Evolutionary conservation across 139 green algal species (phyloP), one percentile per base, ranked within the genome.

Genomic region (Ettlia oleoabundans): DNA sequence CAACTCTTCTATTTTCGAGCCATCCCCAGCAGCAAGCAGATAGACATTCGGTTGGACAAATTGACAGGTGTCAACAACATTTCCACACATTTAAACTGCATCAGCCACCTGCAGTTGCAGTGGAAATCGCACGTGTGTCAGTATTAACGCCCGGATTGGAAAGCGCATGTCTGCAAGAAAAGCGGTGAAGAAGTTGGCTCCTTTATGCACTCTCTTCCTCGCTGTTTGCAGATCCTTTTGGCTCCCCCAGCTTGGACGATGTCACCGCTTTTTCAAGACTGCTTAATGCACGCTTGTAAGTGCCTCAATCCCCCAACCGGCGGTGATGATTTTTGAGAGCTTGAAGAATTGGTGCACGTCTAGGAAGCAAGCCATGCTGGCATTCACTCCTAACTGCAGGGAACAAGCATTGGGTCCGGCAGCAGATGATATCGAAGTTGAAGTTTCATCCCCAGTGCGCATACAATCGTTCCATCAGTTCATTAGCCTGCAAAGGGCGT

Each of bases 31-130:
- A 37, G 41, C 32, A 71, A 83, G 43, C 42, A 78, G 53, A 70
- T 95, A 43, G 88, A 90, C 75, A 87, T 95, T 9, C 83, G 91
- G 19, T 82, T 95, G 22, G 93, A 95, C 81, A 93, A 92, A 62
- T 42, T 92, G 52, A 82, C 67, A 33, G 80, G 78, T 83, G 33
- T 4, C 40, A n/a, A 24, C 22, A 26, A 2, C n/a, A 24, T 5
- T 38, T n/a, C n/a, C 35, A 51, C 13, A 7, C 22, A 32, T 21
- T 7, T n/a, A 13, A 18, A 73, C 10, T 33, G 35, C 24, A 21
- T 47, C 65, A 26, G 13, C 32, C 30, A 9, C 65, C 8, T 73
- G 28, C 65, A 69, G n/a, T n/a, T n/a, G n/a, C 22, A 43, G 65
- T 7, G 58, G 24, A 67, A 32, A 67, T 32, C 10, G 65, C n/a